Evolutionary conservation across 169 alveolate species (phyloP).

Genomic region (Cyclospora cayetanensis): DNA sequence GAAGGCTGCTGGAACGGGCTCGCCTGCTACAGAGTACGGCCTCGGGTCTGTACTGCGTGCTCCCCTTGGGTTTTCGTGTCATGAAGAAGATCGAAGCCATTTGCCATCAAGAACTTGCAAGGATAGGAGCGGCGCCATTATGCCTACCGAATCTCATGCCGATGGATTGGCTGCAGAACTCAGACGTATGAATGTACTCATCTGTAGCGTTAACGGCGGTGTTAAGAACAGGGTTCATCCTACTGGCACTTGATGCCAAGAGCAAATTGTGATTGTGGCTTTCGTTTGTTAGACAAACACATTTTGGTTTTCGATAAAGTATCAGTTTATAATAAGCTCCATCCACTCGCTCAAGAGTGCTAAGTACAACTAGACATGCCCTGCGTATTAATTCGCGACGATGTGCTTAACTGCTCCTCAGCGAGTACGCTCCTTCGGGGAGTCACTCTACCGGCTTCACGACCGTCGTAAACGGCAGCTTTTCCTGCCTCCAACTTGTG

Average conservation of each 20-base stretch:
- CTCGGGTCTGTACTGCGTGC: constrained; percentile 26
- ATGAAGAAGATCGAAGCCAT: constrained; percentile 41
- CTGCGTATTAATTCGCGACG: too few relatives aligned
- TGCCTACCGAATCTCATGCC: constrained; percentile 52
- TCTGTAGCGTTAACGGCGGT: too few relatives aligned
- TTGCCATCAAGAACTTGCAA: constrained; percentile 53
- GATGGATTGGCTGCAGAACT: constrained; percentile 24
- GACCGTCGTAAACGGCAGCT: constrained; percentile 48
- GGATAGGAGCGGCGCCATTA: constrained; percentile 16
- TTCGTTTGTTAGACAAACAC: too few relatives aligned
- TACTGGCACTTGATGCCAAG: too few relatives aligned
- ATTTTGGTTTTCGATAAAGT: too few relatives aligned
- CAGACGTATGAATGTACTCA: constrained; percentile 16
- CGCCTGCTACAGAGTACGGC: constrained; percentile 20
- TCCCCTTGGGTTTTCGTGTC: constrained; percentile 58
- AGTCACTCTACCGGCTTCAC: constrained; percentile 19
- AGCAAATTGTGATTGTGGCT: too few relatives aligned
- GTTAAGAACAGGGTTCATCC: too few relatives aligned
- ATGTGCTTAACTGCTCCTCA: too few relatives aligned
- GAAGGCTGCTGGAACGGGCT: constrained; percentile 21
- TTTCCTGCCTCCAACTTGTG: constrained; percentile 49
- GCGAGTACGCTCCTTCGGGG: constrained; percentile 41
- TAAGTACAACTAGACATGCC: too few relatives aligned
- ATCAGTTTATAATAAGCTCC: too few relatives aligned
- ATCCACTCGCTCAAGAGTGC: too few relatives aligned